These are phyloP conservation scores for Collybiopsis confluens DNA, from an alignment of 768 basidiomycete species.

Conservation along the genomic window DNA sequence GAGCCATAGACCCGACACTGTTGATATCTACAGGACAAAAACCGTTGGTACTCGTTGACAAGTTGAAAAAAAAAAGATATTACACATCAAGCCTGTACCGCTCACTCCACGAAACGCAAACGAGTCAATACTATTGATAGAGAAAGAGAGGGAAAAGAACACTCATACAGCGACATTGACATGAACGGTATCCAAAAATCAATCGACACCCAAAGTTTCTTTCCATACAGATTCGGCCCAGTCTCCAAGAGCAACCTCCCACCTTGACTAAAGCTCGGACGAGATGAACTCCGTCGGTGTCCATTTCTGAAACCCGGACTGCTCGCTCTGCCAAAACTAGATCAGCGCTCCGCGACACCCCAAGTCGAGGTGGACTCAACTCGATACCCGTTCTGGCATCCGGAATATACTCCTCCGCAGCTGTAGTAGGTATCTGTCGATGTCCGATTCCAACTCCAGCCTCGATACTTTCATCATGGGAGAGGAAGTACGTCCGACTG, in stretches of 20 bases:
- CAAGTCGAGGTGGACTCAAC: conserved; percentile 5
- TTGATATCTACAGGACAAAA: no score
- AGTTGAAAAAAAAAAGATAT: no score
- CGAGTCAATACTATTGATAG: no score
- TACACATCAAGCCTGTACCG: no score
- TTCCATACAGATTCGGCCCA: conserved; percentile 51
- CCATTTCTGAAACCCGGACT: neutral
- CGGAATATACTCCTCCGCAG: conserved; percentile 8
- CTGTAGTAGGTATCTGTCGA: conserved; percentile 7
- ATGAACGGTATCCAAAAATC: conserved; percentile 67
- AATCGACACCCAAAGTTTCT: conserved; percentile 38
- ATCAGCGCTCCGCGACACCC: no score
- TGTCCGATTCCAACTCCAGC: neutral
- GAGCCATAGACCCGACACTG: no score
- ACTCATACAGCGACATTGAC: conserved; percentile 56
- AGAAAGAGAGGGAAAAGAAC: neutral
- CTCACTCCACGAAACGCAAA: no score
- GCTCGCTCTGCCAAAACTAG: no score
- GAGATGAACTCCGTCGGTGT: conserved; percentile 8
- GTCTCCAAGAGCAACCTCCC: conserved; percentile 19
- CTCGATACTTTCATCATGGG: neutral
- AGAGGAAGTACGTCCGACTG: neutral
- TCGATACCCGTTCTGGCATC: conserved; percentile 3
- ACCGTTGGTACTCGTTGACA: no score
- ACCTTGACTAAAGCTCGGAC: conserved; percentile 20